Evolutionary conservation across 202 grass and related monocot genomes (phyloP), one percentile per base, ranked within the genome.

Genomic region (Musa balbisiana): DNA sequence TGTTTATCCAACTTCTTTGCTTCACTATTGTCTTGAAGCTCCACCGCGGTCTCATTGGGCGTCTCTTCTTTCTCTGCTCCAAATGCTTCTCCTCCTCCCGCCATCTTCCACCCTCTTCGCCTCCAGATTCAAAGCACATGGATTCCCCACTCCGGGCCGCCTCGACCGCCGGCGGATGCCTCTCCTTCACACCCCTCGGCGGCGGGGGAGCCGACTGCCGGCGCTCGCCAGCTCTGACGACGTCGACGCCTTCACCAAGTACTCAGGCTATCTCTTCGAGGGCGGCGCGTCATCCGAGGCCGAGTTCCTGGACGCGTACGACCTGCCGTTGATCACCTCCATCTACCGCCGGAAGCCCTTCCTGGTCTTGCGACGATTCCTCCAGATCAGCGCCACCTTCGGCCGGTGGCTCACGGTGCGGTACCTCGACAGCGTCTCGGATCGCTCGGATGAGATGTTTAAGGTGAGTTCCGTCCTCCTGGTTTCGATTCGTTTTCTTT

Each of bases 191-290:
- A 24, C 67, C 12, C 67, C 72, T 2, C 78, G 71, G 19, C 70
- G 81, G 52, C 74, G 59, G n/a, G 64, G 81, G 63, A 72, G 51
- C 14, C 69, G 6, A 3, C 69, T 54, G 1, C 52, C 15, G n/a
- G 67, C 60, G 33, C 74, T 84, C 75, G 70, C 89, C 15, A 71
- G 56, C 17, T 19, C 77, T 11, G 60, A 51, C 11, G 84, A 91
- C 22, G 88, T 91, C 76, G 93, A 97, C 72, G 81, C 88, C 14
- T 97, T 97, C 86, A 97, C 93, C 73, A 93, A 86, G 68, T 87
- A 92, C 83, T 93, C 88, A 1, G 90, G 93, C 3, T 97, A 97
- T 71, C 76, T 97, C 52, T 97, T 93, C 77, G 83, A 89, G 86
- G 82, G 87, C 62, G 90, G 84, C 0, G 76, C 55, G 67, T 77